These are phyloP conservation scores for Fusarium sp. DNA, from an alignment of 2,329 filamentous ascomycete genomes.

Conservation along the genomic window DNA sequence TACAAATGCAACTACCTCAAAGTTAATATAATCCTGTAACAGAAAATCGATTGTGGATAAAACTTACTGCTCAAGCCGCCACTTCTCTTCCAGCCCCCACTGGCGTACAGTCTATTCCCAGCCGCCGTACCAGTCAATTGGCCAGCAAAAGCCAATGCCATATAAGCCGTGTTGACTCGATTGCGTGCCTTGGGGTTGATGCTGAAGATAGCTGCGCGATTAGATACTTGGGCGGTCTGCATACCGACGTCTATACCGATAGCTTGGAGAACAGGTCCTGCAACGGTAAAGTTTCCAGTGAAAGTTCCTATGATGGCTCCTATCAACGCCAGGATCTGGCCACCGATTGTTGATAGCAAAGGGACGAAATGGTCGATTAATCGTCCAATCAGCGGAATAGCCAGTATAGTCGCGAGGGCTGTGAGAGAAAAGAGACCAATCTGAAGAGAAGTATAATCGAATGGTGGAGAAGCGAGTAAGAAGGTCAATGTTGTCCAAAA, in stretches of 20 bases:
- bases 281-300: slow-evolving; percentile 72
- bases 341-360: slow-evolving; percentile 73
- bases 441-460: slow-evolving; percentile 72
- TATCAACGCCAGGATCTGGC: slow-evolving; percentile 66
- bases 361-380: slow-evolving; percentile 76
- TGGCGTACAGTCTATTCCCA: slow-evolving; percentile 64
- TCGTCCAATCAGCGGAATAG: slow-evolving; percentile 76
- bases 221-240: slow-evolving; percentile 80
- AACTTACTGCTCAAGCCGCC: slow-evolving; percentile 52
- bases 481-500: slow-evolving; percentile 80
- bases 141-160: slow-evolving; percentile 79
- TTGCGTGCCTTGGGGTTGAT: slow-evolving; percentile 79
- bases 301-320: slow-evolving; percentile 77
- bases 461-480: slow-evolving; percentile 76
- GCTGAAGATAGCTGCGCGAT: slow-evolving; percentile 75
- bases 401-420: slow-evolving; percentile 75
- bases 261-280: slow-evolving; percentile 79
- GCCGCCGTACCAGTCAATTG: slow-evolving; percentile 77
- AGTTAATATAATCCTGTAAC: not conserved
- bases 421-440: slow-evolving; percentile 86
- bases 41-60: not conserved
- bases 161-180: slow-evolving; percentile 84
- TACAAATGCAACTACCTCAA: slow-evolving; percentile 42
- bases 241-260: slow-evolving; percentile 77
- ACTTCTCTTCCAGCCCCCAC: slow-evolving; percentile 64